Evolutionary conservation across 2,329 filamentous ascomycete genomes (phyloP).

Genomic region (Bipolaris victoriae): DNA sequence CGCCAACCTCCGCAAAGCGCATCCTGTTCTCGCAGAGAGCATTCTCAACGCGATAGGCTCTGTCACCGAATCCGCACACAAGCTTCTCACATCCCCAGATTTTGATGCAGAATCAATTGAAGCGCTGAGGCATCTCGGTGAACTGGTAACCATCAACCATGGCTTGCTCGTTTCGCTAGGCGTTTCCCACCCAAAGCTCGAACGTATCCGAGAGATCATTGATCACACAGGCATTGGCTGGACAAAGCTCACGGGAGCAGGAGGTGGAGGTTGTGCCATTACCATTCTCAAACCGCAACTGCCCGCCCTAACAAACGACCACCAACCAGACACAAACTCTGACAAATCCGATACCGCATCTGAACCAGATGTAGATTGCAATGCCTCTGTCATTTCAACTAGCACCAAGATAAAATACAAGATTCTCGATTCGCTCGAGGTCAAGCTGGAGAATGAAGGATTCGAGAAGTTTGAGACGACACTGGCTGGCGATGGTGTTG

Average conservation of each 20-base stretch:
- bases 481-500: constrained; percentile 89
- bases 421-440: constrained; percentile 66
- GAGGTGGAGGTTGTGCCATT: constrained; percentile 94
- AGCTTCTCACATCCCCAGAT: constrained; percentile 62
- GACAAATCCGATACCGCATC: constrained; percentile 36
- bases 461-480: constrained; percentile 89
- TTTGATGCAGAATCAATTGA: constrained; percentile 71
- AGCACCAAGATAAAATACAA: constrained; percentile 45
- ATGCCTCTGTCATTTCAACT: constrained; percentile 40
- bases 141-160: constrained; percentile 92
- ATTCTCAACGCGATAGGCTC: constrained; percentile 87
- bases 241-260: constrained; percentile 96
- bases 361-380: constrained; percentile 34
- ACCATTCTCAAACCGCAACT: constrained; percentile 76
- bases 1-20: constrained; percentile 68
- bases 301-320: constrained; percentile 53
- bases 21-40: constrained; percentile 77
- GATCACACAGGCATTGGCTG: constrained; percentile 90
- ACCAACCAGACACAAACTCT: constrained; percentile 27
- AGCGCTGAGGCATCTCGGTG: constrained; percentile 75
- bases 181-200: constrained; percentile 91
- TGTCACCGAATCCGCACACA: constrained; percentile 65
- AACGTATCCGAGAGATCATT: constrained; percentile 82
- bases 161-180: constrained; percentile 88
- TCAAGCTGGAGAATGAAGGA: constrained; percentile 63